A percentile compares a stretch with the other conserved stretches of the same genome.
These are phyloP conservation scores for Crithidia expoeki DNA, from an alignment of 208 protist species.

Conservation along the genomic window DNA sequence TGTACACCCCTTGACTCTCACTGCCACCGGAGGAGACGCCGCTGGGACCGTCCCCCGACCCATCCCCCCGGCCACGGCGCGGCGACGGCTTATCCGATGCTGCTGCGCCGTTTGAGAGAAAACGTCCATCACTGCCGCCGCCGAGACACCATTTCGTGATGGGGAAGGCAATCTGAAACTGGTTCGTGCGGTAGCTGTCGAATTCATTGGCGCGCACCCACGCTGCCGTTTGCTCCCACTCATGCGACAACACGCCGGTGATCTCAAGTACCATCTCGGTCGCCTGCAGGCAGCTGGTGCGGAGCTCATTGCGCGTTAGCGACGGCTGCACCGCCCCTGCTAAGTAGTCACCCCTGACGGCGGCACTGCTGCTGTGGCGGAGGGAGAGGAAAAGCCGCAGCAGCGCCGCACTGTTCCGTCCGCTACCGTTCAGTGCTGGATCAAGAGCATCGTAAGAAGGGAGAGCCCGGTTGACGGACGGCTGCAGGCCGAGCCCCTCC, in stretches of 20 bases:
- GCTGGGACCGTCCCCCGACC: neutral
- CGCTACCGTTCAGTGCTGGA: constrained; percentile 94
- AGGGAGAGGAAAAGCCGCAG: constrained; percentile 97
- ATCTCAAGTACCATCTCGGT: constrained; percentile 90
- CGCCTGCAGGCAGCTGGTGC: constrained; percentile 68
- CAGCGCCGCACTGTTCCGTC: constrained; percentile 80
- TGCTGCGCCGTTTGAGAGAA: neutral
- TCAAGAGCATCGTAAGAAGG: constrained; percentile 97
- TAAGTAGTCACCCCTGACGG: constrained; percentile 94
- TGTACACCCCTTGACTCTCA: neutral
- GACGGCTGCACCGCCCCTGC: constrained; percentile 90
- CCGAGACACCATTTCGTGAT: constrained; percentile 27
- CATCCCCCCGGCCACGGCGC: neutral
- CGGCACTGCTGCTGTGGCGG: constrained; percentile 86
- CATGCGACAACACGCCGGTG: constrained; percentile 69
- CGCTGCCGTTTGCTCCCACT: constrained; percentile 94
- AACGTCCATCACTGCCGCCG: neutral
- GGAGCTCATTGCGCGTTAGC: constrained; percentile 86
- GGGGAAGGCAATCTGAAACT: constrained; percentile 89
- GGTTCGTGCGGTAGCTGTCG: constrained; percentile 91
- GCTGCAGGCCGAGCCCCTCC: constrained; percentile 94
- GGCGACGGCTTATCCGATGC: neutral
- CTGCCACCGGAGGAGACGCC: neutral
- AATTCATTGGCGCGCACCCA: constrained; percentile 94
- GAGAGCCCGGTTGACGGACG: constrained; percentile 35